phyloP scores from a whole-genome alignment of 2,329 filamentous ascomycete species.

The Tolypocladium amazonense region DNA sequence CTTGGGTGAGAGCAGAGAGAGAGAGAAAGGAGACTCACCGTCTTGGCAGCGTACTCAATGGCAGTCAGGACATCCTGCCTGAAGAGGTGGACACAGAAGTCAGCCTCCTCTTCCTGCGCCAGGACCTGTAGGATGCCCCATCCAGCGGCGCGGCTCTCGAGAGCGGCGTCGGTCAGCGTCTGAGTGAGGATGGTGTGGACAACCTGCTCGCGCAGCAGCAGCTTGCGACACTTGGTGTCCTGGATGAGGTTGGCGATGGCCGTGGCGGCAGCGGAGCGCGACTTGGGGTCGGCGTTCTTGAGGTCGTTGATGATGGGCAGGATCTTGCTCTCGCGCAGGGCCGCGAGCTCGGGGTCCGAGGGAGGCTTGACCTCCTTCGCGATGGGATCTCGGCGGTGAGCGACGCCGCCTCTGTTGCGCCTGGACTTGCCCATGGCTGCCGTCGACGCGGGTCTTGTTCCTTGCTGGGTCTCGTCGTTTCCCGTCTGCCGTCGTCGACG shows the following conservation, averaged over 20 bases:
- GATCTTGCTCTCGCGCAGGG: conserved; percentile 52
- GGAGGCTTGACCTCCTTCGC: conserved; percentile 49
- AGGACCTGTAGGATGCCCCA: conserved; percentile 56
- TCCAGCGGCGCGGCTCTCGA: conserved; percentile 55
- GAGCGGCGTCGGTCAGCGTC: conserved; percentile 50
- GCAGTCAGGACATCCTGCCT: conserved; percentile 51
- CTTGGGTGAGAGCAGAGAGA: not conserved
- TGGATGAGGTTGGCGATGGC: conserved; percentile 53
- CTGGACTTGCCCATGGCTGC: conserved; percentile 48
- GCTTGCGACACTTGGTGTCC: conserved; percentile 50
- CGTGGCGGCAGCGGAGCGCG: conserved; percentile 46
- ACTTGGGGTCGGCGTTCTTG: conserved; percentile 46
- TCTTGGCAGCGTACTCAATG: conserved; percentile 43
- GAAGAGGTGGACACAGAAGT: conserved; percentile 57
- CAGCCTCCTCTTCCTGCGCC: conserved; percentile 51
- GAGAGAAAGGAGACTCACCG: conserved; percentile 26
- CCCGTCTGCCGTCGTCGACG: not conserved
- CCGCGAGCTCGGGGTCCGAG: conserved; percentile 51
- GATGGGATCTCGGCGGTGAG: conserved; percentile 42
- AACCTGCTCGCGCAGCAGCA: conserved; percentile 56
- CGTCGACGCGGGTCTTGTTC: not conserved
- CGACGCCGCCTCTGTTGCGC: conserved; percentile 36
- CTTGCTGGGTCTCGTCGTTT: not conserved
- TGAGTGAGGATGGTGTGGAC: conserved; percentile 53
- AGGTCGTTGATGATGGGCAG: conserved; percentile 52